phyloP scores from a whole-genome alignment of 176 grass and related monocot genomes.

The Cenchrus americanus region DNA sequence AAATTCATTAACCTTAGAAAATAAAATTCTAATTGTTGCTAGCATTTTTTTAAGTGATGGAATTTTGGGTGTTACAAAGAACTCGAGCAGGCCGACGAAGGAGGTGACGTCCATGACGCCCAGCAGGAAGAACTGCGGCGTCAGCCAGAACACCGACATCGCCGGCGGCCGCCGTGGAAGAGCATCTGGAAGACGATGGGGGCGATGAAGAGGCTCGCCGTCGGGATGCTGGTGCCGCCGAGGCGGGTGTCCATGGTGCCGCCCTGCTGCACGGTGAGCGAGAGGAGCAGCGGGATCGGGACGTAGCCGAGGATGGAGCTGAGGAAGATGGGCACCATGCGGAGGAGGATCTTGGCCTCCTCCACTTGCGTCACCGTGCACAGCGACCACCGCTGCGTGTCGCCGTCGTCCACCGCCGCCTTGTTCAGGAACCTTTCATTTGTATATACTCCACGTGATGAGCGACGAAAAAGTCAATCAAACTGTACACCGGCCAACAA shows the following conservation, averaged over 20 bases:
- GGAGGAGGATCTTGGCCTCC: conserved; percentile 56
- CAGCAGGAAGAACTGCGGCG: conserved; percentile 50
- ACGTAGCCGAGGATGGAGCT: conserved; percentile 42
- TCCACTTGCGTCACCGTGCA: conserved; percentile 52
- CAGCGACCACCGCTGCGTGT: conserved; percentile 36
- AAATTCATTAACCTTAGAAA: no score
- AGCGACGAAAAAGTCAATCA: no score
- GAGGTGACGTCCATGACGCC: conserved; percentile 58
- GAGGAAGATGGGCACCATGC: conserved; percentile 48
- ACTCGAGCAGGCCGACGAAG: conserved; percentile 66
- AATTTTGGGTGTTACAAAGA: no score
- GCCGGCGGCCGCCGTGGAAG: conserved; percentile 19
- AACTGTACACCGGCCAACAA: no score
- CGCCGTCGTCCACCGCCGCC: no score
- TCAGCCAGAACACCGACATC: conserved; percentile 35
- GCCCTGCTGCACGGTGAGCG: conserved; percentile 62
- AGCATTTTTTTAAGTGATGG: no score
- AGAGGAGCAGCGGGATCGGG: conserved; percentile 34
- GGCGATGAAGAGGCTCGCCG: conserved; percentile 45
- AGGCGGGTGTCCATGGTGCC: conserved; percentile 52
- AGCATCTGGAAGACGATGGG: conserved; percentile 54
- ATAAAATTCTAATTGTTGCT: no score
- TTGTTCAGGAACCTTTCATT: no score
- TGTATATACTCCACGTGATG: no score
- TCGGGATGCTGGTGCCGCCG: conserved; percentile 44